These are phyloP conservation scores for Ceratocystis destructans DNA, from an alignment of 2,329 filamentous ascomycete species.

Conservation along the genomic window DNA sequence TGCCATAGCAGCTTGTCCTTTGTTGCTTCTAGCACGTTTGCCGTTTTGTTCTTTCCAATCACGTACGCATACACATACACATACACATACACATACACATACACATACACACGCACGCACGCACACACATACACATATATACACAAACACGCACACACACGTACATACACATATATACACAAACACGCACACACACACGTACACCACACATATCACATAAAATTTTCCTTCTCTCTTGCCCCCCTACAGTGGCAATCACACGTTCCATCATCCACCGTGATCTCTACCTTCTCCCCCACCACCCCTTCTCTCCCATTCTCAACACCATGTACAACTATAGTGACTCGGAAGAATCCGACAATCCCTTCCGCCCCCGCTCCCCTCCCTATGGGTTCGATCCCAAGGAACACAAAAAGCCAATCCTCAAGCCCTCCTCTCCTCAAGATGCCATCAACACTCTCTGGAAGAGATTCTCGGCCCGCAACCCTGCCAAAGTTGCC, in stretches of 20 bases:
- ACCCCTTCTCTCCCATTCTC: background rate
- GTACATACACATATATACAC: background rate
- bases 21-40: background rate
- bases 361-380: constrained; percentile 29
- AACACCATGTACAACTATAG: constrained; percentile 34
- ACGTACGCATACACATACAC: background rate
- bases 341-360: constrained; percentile 38
- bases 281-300: background rate
- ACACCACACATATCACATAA: background rate
- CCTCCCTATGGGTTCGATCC: constrained; percentile 26
- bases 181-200: background rate
- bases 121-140: too few relatives aligned
- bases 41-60: background rate
- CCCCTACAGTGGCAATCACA: background rate
- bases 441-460: constrained; percentile 54
- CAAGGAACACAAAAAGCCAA: constrained; percentile 38
- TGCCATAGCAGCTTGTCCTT: background rate
- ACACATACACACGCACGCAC: background rate
- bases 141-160: background rate
- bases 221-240: background rate
- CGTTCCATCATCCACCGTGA: too few relatives aligned
- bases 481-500: constrained; percentile 50
- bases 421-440: constrained; percentile 45
- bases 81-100: background rate
- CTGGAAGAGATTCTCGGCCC: constrained; percentile 47